A percentile compares a stretch with the other conserved stretches of the same genome.
Evolutionary conservation across 768 basidiomycete genomes (phyloP).

Genomic region (Trametes meyenii): DNA sequence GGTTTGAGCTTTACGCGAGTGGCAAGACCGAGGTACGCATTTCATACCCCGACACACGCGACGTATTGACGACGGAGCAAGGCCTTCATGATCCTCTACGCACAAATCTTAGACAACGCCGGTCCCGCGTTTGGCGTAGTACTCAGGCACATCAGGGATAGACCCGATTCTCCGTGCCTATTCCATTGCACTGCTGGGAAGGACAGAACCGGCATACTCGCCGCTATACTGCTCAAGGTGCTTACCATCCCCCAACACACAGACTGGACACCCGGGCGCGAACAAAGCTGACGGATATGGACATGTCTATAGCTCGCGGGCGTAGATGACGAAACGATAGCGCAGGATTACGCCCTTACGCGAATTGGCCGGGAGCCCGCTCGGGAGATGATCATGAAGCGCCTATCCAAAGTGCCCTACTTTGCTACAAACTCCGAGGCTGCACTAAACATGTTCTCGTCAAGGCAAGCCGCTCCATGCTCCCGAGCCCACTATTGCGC

Average conservation of each 20-base stretch:
- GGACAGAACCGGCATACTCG: constrained; percentile 78
- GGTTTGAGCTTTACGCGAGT: constrained; percentile 75
- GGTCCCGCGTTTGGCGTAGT: constrained; percentile 70
- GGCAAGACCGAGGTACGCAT: constrained; percentile 73
- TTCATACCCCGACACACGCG: not conserved
- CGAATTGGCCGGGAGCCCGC: constrained; percentile 80
- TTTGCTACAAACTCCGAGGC: constrained; percentile 76
- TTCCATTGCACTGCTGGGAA: constrained; percentile 90
- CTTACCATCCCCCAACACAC: not conserved
- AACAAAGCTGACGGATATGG: too few relatives aligned
- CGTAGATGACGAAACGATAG: constrained; percentile 64
- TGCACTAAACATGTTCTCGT: constrained; percentile 82
- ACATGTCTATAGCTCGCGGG: constrained; percentile 60
- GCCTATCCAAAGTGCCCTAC: constrained; percentile 69
- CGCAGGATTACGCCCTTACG: constrained; percentile 76
- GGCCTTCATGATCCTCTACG: constrained; percentile 82
- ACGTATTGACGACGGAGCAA: constrained; percentile 34
- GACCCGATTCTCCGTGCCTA: constrained; percentile 61
- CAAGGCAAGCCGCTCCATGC: constrained; percentile 53
- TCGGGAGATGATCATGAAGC: constrained; percentile 66
- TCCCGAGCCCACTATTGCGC: not conserved
- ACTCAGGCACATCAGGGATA: constrained; percentile 72
- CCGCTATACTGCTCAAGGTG: constrained; percentile 74
- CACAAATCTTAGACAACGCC: constrained; percentile 78
- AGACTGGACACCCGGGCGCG: too few relatives aligned